A percentile compares a stretch with the other conserved stretches of the same genome.
Evolutionary conservation across 768 basidiomycete genomes (phyloP).

Genomic region (Suillus subalutaceus): DNA sequence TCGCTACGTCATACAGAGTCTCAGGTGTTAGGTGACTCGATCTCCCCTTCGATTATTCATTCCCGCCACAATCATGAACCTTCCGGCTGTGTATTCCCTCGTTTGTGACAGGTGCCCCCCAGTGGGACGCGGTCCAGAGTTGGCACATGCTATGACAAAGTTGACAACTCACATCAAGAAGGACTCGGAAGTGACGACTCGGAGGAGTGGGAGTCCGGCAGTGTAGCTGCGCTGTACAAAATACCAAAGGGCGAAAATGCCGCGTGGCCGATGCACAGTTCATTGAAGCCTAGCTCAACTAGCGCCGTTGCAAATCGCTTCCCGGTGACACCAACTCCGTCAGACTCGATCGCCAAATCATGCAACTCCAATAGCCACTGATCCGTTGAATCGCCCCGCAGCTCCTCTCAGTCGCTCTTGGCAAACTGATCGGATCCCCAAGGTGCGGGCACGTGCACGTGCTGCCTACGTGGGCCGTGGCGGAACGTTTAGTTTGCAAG

Average conservation of each 20-base stretch:
- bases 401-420: neutral
- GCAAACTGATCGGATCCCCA: neutral
- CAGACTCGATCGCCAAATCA: neutral
- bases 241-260: neutral
- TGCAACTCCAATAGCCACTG: neutral
- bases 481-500: neutral
- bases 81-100: neutral
- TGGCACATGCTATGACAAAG: neutral
- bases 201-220: neutral
- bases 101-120: neutral
- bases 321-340: neutral
- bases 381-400: neutral
- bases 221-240: neutral
- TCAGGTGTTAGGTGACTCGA: neutral
- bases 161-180: constrained; percentile 3
- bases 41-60: neutral
- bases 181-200: neutral
- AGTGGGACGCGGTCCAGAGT: neutral
- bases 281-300: neutral
- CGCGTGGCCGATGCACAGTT: neutral
- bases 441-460: neutral
- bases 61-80: neutral
- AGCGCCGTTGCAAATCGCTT: neutral
- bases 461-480: neutral
- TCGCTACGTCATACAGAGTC: neutral